Conservation (phyloP, 179 eudicot species). For the Spinacia oleracea region DNA sequence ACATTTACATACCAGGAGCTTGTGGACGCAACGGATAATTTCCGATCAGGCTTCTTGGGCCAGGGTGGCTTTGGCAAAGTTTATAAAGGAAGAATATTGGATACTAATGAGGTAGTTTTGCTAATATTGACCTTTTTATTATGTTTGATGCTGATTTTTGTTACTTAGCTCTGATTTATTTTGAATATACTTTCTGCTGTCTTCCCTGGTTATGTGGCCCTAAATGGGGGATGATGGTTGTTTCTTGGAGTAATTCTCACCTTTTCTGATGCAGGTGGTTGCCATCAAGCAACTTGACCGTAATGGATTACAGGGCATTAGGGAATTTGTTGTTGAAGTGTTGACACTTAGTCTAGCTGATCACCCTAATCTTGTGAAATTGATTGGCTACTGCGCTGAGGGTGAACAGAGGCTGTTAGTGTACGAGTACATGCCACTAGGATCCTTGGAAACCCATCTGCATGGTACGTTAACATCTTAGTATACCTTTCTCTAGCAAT, state of each 20-base stretch:
- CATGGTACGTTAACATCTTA: slow-evolving; percentile 33
- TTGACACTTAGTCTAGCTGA: slow-evolving; percentile 50
- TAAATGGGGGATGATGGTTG: neutral
- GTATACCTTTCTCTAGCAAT: neutral
- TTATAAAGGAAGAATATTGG: slow-evolving; percentile 48
- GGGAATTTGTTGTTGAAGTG: slow-evolving; percentile 61
- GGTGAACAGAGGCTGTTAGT: slow-evolving; percentile 53
- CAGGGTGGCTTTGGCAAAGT: slow-evolving; percentile 75
- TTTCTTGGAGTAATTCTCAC: neutral
- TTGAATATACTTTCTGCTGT: neutral
- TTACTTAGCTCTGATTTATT: neutral
- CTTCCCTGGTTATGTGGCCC: neutral
- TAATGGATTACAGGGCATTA: slow-evolving; percentile 52
- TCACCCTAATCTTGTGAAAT: slow-evolving; percentile 56
- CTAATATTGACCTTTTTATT: slow-evolving; percentile 5
- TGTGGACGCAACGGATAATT: slow-evolving; percentile 50
- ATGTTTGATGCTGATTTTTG: neutral
- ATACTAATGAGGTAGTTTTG: slow-evolving; percentile 45
- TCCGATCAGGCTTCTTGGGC: slow-evolving; percentile 54
- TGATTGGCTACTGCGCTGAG: slow-evolving; percentile 55
- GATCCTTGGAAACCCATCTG: slow-evolving; percentile 52
- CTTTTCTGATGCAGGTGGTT: slow-evolving; percentile 36
- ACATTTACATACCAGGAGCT: slow-evolving; percentile 47
- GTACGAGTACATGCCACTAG: slow-evolving; percentile 57
- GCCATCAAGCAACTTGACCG: slow-evolving; percentile 59